Evolutionary conservation across 1,284 basidiomycete species (phyloP).

Genomic region (Leccinum ponderosum): DNA sequence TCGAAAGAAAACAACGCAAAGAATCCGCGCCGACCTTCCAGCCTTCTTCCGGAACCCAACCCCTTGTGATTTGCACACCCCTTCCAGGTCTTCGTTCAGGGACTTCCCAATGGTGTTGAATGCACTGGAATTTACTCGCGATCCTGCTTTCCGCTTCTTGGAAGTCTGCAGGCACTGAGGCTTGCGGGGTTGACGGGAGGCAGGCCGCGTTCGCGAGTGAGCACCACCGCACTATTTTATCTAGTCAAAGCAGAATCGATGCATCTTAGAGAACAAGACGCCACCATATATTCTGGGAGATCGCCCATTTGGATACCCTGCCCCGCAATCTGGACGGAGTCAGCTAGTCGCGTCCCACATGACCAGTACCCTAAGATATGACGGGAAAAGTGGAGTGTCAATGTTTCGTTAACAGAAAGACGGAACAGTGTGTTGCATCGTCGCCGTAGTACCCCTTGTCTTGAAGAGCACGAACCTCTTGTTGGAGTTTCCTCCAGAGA

Average conservation of each 20-base stretch:
- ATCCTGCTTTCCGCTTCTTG: conserved; percentile 69
- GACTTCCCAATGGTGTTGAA: conserved; percentile 59
- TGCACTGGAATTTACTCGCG: conserved; percentile 57
- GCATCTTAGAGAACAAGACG: conserved; percentile 1
- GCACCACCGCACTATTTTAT: conserved; percentile 73
- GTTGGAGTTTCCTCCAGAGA: conserved; percentile 62
- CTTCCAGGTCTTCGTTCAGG: conserved; percentile 46
- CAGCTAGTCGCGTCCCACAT: conserved; percentile 64
- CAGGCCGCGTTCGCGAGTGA: conserved; percentile 57
- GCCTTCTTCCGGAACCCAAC: conserved; percentile 70
- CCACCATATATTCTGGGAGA: conserved; percentile 74
- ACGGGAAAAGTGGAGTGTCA: conserved; percentile 13
- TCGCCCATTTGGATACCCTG: conserved; percentile 53
- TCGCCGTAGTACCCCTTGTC: conserved; percentile 76
- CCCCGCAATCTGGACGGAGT: conserved; percentile 56
- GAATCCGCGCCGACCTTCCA: conserved; percentile 48
- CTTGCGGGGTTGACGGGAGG: conserved; percentile 44
- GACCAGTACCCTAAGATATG: conserved; percentile 70
- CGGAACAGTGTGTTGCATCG: conserved; percentile 42
- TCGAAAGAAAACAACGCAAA: neutral
- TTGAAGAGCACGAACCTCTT: conserved; percentile 69
- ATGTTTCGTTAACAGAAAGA: neutral
- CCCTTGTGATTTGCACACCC: conserved; percentile 46
- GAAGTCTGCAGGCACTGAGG: conserved; percentile 59
- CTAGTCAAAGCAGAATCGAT: conserved; percentile 3